A percentile compares a stretch with the other conserved stretches of the same genome.
Conservation (phyloP, 2,329 filamentous ascomycete genomes). For the Fusarium setosum region DNA sequence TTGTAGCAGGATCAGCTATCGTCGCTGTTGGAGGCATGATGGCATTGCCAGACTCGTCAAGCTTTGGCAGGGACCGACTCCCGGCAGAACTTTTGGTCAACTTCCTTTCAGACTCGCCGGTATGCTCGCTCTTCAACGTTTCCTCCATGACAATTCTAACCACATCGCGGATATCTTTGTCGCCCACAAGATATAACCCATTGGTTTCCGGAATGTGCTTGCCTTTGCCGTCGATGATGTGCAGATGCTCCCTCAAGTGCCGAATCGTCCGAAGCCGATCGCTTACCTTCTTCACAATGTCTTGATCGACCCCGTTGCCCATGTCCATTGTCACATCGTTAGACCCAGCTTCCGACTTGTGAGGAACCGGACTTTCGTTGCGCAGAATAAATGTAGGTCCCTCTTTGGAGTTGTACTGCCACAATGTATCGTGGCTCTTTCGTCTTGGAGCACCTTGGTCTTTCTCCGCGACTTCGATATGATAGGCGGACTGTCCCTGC, state of each 20-base stretch:
- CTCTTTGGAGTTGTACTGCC: conserved; percentile 7
- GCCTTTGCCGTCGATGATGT: conserved; percentile 23
- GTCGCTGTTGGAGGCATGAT: conserved; percentile 41
- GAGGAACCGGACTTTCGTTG: not conserved
- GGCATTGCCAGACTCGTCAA: conserved; percentile 33
- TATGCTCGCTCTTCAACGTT: conserved; percentile 8
- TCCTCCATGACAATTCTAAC: conserved; percentile 36
- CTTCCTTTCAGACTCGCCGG: not conserved
- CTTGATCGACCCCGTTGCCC: conserved; percentile 13
- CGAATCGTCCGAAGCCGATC: conserved; percentile 32
- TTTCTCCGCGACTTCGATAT: conserved; percentile 20
- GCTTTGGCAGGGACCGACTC: conserved; percentile 23
- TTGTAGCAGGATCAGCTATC: conserved; percentile 47
- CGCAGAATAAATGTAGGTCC: not conserved
- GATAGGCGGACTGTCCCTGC: conserved; percentile 13
- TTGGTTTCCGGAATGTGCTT: conserved; percentile 18
- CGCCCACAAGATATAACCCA: conserved; percentile 36
- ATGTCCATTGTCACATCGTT: conserved; percentile 15
- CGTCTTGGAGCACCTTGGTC: conserved; percentile 4
- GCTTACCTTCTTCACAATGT: conserved; percentile 32
- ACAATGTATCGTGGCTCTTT: conserved; percentile 11
- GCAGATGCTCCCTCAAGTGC: conserved; percentile 25
- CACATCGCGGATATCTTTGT: conserved; percentile 39
- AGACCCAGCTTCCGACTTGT: not conserved
- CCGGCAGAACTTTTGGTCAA: conserved; percentile 8